Percentiles rank a stretch among this genome's conserved stretches.
Evolutionary conservation across 179 eudicot species (phyloP).

Genomic region (Sideroxylon spinosum): DNA sequence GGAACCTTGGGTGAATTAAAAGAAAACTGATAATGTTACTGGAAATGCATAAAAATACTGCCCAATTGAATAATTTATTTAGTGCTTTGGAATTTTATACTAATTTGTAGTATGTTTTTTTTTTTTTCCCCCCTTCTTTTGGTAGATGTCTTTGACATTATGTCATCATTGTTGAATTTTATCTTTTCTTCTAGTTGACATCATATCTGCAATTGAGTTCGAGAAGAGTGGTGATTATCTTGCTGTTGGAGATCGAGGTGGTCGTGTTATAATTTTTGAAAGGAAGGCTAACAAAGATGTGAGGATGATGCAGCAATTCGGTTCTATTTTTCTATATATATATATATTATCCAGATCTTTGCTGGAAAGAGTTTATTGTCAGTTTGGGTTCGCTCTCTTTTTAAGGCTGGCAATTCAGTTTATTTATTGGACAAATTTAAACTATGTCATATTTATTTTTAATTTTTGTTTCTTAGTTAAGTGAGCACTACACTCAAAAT

Average conservation of each 20-base stretch:
- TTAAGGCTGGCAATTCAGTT: neutral
- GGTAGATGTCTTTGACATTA: neutral
- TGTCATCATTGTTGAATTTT: neutral
- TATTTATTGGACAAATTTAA: constrained; percentile 1
- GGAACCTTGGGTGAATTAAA: neutral
- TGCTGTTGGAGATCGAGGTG: constrained; percentile 52
- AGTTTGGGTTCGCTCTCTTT: constrained; percentile 3
- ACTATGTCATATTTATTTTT: neutral
- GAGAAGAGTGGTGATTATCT: constrained; percentile 45
- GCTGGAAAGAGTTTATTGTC: constrained; percentile 1
- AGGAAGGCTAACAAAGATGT: constrained; percentile 33
- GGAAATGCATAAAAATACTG: neutral
- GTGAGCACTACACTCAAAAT: constrained; percentile 21
- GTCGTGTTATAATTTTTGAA: constrained; percentile 46
- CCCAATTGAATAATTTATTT: neutral
- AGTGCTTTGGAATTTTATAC: neutral
- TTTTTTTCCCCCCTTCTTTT: neutral
- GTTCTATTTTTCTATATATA: neutral
- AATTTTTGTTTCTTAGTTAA: constrained; percentile 20
- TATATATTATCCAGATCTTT: neutral
- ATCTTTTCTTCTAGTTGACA: constrained; percentile 29
- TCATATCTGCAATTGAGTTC: constrained; percentile 45
- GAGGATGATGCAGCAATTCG: constrained; percentile 21
- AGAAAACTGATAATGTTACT: neutral
- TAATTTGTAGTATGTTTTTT: neutral